Evolutionary conservation across 805 yeast species (phyloP), one percentile per base, ranked within the genome.

Genomic region (Yamadazyma scolyti): DNA sequence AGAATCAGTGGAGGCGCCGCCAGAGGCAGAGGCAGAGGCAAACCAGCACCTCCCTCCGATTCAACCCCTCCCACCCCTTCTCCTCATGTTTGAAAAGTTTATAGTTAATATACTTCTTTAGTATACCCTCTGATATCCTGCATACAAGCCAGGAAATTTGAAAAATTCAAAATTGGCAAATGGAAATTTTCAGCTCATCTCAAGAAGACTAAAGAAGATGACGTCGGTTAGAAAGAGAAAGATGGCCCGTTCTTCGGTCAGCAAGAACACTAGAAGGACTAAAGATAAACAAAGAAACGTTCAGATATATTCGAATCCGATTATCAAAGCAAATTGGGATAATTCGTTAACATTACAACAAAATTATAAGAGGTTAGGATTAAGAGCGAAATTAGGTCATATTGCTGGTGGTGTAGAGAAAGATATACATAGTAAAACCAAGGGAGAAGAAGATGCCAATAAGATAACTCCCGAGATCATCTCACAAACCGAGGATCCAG

Each of bases 241-340:
- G 76, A 79, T 79, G 77, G 77, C 78, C 33, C 76, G 82, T 43
- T 77, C 90, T 22, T 73, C 86, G 35, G 73, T 78, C 40, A 65
- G 68, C 44, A 86, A 83, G 59, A 76, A 73, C 45, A 77, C 93
- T 18, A 73, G 93, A 55, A 71, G 79, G 43, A 55, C 54, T 28
- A 86, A 86, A 53, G 89, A 83, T 49, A 77, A 73, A 47, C 80
- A 78, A 46, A 73, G 82, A 52, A 71, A 79, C 44, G 64, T 80
- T 37, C 77, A 77, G 39, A 75, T 84, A 19, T 69, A 70, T 28
- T 69, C 84, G 0, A 86, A 87, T 51, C 84, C 95, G 2, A 75
- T 93, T 40, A 83, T 93, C 40, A 94, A 87, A 4, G 84, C 77
- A 20, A 74, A 88, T 56, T 93, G 98, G 98, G 96, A 93, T 58